phyloP scores from a whole-genome alignment of 2,329 filamentous ascomycete species.

The Boeremia lycopersici region DNA sequence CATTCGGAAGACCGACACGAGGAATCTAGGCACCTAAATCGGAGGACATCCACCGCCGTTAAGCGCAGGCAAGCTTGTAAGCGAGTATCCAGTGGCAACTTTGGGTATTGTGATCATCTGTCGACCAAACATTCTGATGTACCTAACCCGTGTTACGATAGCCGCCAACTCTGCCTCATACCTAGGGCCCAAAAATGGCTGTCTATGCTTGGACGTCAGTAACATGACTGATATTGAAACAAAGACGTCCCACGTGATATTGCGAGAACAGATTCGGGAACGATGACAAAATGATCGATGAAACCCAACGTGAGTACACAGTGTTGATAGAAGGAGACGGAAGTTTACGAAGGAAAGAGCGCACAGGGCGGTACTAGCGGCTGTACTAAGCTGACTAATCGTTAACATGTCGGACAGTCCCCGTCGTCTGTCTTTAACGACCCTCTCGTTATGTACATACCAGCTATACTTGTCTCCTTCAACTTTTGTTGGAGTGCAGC shows the following conservation, averaged over 20 bases:
- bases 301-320: neutral
- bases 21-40: neutral
- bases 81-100: neutral
- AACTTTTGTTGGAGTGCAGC: too few relatives aligned
- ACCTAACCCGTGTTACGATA: neutral
- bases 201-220: neutral
- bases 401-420: too few relatives aligned
- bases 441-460: too few relatives aligned
- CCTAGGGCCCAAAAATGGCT: neutral
- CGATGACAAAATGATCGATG: neutral
- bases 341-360: too few relatives aligned
- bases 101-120: neutral
- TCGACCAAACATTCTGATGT: neutral
- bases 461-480: too few relatives aligned
- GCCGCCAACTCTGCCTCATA: neutral
- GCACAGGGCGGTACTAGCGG: too few relatives aligned
- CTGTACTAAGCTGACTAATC: too few relatives aligned
- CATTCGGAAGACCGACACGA: constrained; percentile 1
- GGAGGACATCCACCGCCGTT: neutral
- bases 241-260: neutral
- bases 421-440: too few relatives aligned
- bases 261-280: neutral
- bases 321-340: too few relatives aligned
- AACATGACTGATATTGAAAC: neutral
- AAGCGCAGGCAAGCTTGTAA: neutral